Base-by-base conservation (phyloP, 2,329 filamentous ascomycete genomes). In the Endocalyx cinctus region DNA sequence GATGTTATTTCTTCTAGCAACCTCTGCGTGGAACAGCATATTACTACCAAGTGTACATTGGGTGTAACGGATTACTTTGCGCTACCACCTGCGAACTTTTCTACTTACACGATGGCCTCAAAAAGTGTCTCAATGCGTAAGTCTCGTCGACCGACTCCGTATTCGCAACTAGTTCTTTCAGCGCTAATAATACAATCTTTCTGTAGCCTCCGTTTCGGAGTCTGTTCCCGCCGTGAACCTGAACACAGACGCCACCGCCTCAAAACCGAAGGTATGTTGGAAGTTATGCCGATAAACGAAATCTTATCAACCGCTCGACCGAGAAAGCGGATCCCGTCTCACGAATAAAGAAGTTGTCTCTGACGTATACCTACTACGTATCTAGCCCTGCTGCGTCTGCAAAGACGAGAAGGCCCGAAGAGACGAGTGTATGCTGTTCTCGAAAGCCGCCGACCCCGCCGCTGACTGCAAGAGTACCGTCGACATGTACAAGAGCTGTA, bases 351-450 rank as follows among this genome's bases (percentile, higher is more conserved):
- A n/a, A n/a, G n/a, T n/a, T n/a, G n/a, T n/a, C n/a, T n/a, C n/a
- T n/a, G n/a, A n/a, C n/a, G n/a, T 12, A 29, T 16, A 27, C 19
- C 27, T 23, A 52, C 36, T 4, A 11, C 4, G n/a, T 11, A 27
- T 14, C 8, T 16, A 96, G 87, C 90, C 90, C 27, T 97, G 92
- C 76, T 97, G 92, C 60, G 92, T 97, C 18, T 98, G 92, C 78
- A 96, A 89, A 59, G 79, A 92, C 27, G 88, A 98, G 63, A 98
- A 98, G 64, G 73, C 86, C 25, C 76, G 76, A 50, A 87, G 92
- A 44, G 92, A 98, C 67, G 89, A 98, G 66, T 98, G 92, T 72
- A 97, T 98, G 90, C 84, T 98, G 36, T 96, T 97, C 70, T 94
- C 87, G 35, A 88, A 78, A 43, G 74, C 85, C 41, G 74, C 82